These are phyloP conservation scores for Neocucurbitaria cava DNA, from an alignment of 2,329 filamentous ascomycete genomes.

Conservation along the genomic window DNA sequence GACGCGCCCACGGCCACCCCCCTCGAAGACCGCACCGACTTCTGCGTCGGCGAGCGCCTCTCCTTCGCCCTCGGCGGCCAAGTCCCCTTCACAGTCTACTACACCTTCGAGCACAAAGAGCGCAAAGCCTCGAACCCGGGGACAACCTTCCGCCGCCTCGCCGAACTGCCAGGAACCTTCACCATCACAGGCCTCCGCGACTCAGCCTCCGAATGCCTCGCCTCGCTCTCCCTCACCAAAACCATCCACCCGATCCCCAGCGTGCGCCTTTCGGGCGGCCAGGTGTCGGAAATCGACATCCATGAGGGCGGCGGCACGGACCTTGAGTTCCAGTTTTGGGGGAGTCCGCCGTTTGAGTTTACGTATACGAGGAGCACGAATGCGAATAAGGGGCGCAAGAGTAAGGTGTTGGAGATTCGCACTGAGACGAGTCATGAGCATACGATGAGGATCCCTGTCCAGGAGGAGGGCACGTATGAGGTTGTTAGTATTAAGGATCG, in stretches of 20 bases:
- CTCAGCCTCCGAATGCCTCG: constrained; percentile 85
- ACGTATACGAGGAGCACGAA: constrained; percentile 94
- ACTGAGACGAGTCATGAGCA: constrained; percentile 85
- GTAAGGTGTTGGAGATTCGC: constrained; percentile 80
- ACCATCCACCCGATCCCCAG: constrained; percentile 90
- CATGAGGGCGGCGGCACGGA: constrained; percentile 96
- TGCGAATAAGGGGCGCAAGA: constrained; percentile 68
- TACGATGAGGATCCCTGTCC: constrained; percentile 80
- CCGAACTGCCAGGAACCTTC: constrained; percentile 89
- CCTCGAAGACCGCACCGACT: constrained; percentile 82
- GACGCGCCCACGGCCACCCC: constrained; percentile 91
- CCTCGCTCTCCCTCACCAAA: constrained; percentile 78
- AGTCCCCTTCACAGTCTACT: constrained; percentile 90
- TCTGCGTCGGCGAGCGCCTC: constrained; percentile 94
- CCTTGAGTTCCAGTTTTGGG: constrained; percentile 93
- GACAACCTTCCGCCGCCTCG: constrained; percentile 90
- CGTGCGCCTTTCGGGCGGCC: constrained; percentile 86
- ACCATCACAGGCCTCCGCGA: constrained; percentile 87
- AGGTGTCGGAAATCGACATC: constrained; percentile 83
- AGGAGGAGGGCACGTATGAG: constrained; percentile 96
- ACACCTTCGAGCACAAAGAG: constrained; percentile 80
- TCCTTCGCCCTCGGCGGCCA: constrained; percentile 90
- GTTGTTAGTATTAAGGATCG: constrained; percentile 95
- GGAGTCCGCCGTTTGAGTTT: constrained; percentile 95
- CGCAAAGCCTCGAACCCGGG: constrained; percentile 80